Evolutionary conservation across 2,329 filamentous ascomycete species (phyloP).

Genomic region (Endocalyx cinctus): DNA sequence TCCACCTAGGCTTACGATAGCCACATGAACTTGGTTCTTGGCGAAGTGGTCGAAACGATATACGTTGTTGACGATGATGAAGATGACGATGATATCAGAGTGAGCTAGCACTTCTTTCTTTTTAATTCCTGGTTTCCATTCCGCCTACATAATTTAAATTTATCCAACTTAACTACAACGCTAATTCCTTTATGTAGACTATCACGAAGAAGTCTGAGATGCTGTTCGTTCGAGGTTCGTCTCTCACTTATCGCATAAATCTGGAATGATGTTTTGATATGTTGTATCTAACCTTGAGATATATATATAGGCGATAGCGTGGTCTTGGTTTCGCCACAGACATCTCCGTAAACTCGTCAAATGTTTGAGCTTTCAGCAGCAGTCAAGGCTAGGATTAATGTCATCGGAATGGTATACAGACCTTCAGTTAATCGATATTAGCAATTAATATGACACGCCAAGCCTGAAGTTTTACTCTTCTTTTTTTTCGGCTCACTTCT

Average conservation of each 20-base stretch:
- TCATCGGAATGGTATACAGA: no score
- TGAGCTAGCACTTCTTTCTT: slow-evolving; percentile 33
- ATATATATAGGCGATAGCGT: slow-evolving; percentile 65
- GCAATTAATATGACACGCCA: no score
- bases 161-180: not conserved
- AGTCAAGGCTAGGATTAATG: no score
- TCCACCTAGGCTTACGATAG: slow-evolving; percentile 88
- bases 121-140: not conserved
- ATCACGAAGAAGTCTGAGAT: slow-evolving; percentile 97
- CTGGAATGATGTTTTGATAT: not conserved
- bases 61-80: slow-evolving; percentile 90
- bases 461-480: no score
- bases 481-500: no score
- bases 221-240: slow-evolving; percentile 90
- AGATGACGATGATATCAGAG: slow-evolving; percentile 71
- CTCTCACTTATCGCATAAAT: slow-evolving; percentile 25
- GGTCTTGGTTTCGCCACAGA: slow-evolving; percentile 64
- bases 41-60: slow-evolving; percentile 95
- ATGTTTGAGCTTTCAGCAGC: no score
- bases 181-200: slow-evolving; percentile 50
- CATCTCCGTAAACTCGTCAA: slow-evolving; percentile 39
- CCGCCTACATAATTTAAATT: not conserved
- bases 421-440: no score
- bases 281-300: slow-evolving; percentile 16
- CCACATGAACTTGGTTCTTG: slow-evolving; percentile 94